Base-by-base conservation (phyloP, 176 grass and related monocot genomes). In the Oryza australiensis region DNA sequence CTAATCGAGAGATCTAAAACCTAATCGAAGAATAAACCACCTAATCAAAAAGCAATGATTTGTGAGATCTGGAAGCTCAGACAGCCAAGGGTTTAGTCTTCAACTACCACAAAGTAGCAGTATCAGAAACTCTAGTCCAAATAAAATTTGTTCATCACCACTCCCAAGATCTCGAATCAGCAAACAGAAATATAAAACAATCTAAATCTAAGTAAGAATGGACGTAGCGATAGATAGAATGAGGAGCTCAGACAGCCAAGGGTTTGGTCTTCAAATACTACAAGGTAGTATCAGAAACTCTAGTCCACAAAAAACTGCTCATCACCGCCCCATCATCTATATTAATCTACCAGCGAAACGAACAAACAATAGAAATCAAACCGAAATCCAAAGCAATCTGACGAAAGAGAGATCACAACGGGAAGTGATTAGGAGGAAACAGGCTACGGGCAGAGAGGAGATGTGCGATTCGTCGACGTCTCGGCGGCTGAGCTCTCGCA, bases 11-110 rank as follows among this genome's bases (percentile, higher is more conserved):
- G 4, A 79, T 3, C 0, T 2, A 40, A 57, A 3, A 10, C 0
- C 18, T 10, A 35, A 15, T 15, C 0, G 13, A 5, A 0, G 26
- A 37, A 10, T 24, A 73, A 1, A 53, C 9, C 26, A 24, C 12
- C 22, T 12, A 76, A 29, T 38, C 51, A n/a, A 60, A 23, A 1
- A 41, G 0, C 4, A 26, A 66, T 3, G 27, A n/a, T 7, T 11
- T 5, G 7, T 5, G 15, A 60, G 33, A 51, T 59, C 23, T 53
- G 2, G 11, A 80, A 88, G 83, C 84, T 92, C 87, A 92, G 91
- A 92, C 84, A 89, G 81, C 87, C 87, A 89, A 89, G 87, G 91
- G 91, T 62, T 81, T 93, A 16, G 81, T 85, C 91, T 64, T 93
- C 91, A 93, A 85, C 57, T 84, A 81, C 77, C 35, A 60, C 81